Evolutionary conservation across 768 basidiomycete genomes (phyloP).

Genomic region (Leucocoprinus birnbaumii): DNA sequence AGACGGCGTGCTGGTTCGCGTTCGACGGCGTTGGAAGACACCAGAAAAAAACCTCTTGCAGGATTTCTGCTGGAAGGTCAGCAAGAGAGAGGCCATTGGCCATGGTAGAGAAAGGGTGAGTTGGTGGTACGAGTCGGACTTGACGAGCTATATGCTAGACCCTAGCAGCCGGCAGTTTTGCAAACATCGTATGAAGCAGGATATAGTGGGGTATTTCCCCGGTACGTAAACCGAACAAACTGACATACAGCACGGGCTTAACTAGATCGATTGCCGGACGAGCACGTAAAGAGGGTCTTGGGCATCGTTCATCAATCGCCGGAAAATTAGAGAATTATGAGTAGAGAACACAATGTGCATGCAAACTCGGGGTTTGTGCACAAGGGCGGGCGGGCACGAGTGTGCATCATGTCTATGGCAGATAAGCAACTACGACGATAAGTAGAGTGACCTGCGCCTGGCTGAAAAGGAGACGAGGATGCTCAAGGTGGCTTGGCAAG

Average conservation of each 20-base stretch:
- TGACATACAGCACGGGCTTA: conserved; percentile 5
- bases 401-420: conserved; percentile 7
- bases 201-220: not conserved
- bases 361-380: conserved; percentile 3
- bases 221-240: conserved; percentile 9
- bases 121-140: not conserved
- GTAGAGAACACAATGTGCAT: not conserved
- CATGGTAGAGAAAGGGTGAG: not conserved
- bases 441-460: not conserved
- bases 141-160: conserved; percentile 2
- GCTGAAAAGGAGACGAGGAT: not conserved
- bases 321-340: not conserved
- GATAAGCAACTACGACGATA: not conserved
- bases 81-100: not conserved
- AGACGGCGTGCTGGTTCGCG: conserved; percentile 12
- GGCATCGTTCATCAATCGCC: conserved; percentile 1
- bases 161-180: not conserved
- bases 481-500: not conserved
- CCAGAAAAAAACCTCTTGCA: conserved; percentile 14
- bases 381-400: conserved; percentile 7
- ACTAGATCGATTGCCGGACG: conserved; percentile 4
- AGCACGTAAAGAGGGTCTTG: conserved; percentile 12
- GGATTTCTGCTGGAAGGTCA: conserved; percentile 7
- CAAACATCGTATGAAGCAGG: conserved; percentile 5
- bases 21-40: conserved; percentile 15